Conservation (phyloP, 345 rosid genomes). For the Salix dunnii region DNA sequence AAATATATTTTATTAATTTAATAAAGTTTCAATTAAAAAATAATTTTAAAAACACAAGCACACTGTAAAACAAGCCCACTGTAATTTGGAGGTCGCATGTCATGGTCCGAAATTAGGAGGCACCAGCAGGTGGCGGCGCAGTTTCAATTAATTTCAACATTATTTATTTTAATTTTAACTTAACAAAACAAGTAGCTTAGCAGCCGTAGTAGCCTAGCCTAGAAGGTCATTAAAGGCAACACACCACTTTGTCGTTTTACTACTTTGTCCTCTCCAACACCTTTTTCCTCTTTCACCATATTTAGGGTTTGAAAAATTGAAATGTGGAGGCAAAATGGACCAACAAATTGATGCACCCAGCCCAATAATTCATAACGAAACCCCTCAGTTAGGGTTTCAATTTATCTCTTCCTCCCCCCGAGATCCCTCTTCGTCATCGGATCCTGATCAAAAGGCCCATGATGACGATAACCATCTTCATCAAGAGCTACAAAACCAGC, state of each 20-base stretch:
- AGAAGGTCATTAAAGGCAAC: not conserved
- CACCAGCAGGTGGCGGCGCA: no score
- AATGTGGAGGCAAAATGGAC: constrained; percentile 23
- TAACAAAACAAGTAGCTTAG: not conserved
- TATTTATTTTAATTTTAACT: not conserved
- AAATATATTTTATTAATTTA: no score
- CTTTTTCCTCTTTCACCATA: not conserved
- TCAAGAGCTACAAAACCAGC: constrained; percentile 9
- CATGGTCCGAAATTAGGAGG: no score
- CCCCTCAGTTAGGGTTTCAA: not conserved
- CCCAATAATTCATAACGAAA: not conserved
- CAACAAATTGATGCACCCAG: not conserved
- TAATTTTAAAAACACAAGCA: no score
- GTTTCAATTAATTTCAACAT: no score
- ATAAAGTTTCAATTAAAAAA: no score
- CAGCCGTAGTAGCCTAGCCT: not conserved
- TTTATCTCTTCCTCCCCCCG: not conserved
- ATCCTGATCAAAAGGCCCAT: not conserved
- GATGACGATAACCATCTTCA: not conserved
- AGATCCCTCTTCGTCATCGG: not conserved
- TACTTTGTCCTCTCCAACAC: not conserved
- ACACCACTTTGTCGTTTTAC: not conserved
- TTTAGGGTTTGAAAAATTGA: constrained; percentile 22
- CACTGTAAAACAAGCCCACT: no score
- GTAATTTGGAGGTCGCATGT: no score